phyloP scores from a whole-genome alignment of 108 stramenopile genomes.

The Conticribra guillardii region DNA sequence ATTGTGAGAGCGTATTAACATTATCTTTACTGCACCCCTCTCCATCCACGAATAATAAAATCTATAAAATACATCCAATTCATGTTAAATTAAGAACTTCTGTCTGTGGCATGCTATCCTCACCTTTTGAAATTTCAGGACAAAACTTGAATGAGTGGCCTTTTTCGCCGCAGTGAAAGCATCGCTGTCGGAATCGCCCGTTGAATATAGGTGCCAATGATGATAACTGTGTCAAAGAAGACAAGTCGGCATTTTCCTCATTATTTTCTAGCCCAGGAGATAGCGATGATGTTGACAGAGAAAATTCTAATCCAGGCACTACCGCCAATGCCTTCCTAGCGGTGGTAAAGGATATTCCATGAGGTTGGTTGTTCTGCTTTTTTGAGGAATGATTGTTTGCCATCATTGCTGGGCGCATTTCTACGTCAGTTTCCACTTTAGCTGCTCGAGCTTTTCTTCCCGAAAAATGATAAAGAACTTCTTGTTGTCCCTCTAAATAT shows the following conservation, averaged over 20 bases:
- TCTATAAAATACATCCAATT: neutral
- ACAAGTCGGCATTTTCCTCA: neutral
- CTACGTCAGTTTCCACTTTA: neutral
- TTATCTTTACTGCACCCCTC: too few relatives aligned
- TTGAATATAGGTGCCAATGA: neutral
- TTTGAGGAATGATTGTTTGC: neutral
- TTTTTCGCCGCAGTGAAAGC: conserved; percentile 52
- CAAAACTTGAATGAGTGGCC: conserved; percentile 48
- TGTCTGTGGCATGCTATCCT: neutral
- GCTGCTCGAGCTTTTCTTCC: conserved; percentile 43
- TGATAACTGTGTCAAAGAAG: neutral
- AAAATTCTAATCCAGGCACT: conserved; percentile 43
- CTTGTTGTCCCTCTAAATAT: conserved; percentile 25
- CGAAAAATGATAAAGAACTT: conserved; percentile 54
- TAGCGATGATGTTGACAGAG: neutral
- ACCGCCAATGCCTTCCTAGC: conserved; percentile 30
- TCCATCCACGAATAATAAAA: too few relatives aligned
- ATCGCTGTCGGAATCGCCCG: conserved; percentile 39
- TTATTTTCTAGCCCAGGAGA: too few relatives aligned
- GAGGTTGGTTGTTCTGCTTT: conserved; percentile 8
- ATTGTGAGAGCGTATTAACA: too few relatives aligned
- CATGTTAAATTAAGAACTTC: conserved; percentile 18
- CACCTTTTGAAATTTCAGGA: conserved; percentile 4
- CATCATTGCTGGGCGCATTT: neutral
- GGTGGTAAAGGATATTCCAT: conserved; percentile 33